A percentile compares a stretch with the other conserved stretches of the same genome.
Evolutionary conservation across 2,329 filamentous ascomycete species (phyloP).

Genomic region (Coleophoma cylindrospora): DNA sequence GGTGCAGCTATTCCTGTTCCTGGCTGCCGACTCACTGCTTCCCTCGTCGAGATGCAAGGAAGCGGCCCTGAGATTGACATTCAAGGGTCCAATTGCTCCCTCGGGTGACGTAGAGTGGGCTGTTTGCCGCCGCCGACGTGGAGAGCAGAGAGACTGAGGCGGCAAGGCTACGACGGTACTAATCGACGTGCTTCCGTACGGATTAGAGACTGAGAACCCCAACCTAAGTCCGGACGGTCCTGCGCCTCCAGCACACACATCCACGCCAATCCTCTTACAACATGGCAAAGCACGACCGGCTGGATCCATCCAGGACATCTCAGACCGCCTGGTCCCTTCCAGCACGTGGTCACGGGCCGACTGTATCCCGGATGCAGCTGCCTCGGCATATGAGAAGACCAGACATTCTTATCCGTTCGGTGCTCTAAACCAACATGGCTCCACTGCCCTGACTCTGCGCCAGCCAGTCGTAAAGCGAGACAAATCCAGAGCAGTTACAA

Average conservation of each 20-base stretch:
- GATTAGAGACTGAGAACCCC: too few relatives aligned
- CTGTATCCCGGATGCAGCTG: too few relatives aligned
- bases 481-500: neutral
- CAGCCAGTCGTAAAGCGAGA: neutral
- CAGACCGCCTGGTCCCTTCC: too few relatives aligned
- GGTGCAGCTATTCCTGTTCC: neutral
- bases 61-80: neutral
- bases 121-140: too few relatives aligned
- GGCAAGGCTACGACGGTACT: too few relatives aligned
- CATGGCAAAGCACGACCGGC: too few relatives aligned
- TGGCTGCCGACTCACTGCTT: neutral
- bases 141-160: neutral
- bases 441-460: neutral
- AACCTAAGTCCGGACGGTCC: too few relatives aligned
- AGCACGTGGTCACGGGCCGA: too few relatives aligned
- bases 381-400: too few relatives aligned
- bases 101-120: neutral
- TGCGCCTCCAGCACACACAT: too few relatives aligned
- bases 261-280: neutral
- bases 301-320: too few relatives aligned
- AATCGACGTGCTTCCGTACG: too few relatives aligned
- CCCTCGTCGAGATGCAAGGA: neutral
- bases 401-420: neutral
- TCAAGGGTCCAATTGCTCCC: neutral
- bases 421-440: neutral